phyloP scores from a whole-genome alignment of 495 filamentous ascomycete genomes.

The Geopyxis carbonaria region DNA sequence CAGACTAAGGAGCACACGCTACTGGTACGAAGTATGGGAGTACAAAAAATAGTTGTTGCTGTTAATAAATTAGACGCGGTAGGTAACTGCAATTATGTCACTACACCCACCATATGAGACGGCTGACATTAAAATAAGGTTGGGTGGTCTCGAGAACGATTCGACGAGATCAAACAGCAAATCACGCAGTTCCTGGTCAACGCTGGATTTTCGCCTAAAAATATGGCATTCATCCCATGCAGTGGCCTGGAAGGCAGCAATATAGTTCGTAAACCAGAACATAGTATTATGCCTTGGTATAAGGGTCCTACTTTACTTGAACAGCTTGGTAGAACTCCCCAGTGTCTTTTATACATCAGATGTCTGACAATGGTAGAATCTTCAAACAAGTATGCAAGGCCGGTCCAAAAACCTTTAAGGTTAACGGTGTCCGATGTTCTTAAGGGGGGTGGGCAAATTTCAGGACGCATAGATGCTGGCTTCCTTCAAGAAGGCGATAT shows the following conservation, averaged over 20 bases:
- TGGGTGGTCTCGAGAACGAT: constrained; percentile 61
- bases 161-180: constrained; percentile 70
- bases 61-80: constrained; percentile 76
- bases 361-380: constrained; percentile 33
- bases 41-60: constrained; percentile 70
- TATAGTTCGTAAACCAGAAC: constrained; percentile 40
- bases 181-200: constrained; percentile 63
- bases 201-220: constrained; percentile 62
- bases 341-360: neutral
- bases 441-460: constrained; percentile 55
- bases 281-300: constrained; percentile 48
- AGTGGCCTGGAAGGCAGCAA: constrained; percentile 82
- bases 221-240: constrained; percentile 71
- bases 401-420: constrained; percentile 62
- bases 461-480: constrained; percentile 74
- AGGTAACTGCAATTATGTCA: neutral
- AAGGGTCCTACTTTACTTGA: constrained; percentile 58
- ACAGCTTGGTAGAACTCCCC: constrained; percentile 34
- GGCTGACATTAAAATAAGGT: constrained; percentile 29
- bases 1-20: constrained; percentile 90
- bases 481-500: constrained; percentile 67
- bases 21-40: constrained; percentile 79
- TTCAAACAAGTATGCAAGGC: constrained; percentile 51
- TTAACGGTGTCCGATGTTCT: constrained; percentile 57
- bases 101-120: neutral